phyloP scores from a whole-genome alignment of 306 rosid species.

The Argentina anserina region DNA sequence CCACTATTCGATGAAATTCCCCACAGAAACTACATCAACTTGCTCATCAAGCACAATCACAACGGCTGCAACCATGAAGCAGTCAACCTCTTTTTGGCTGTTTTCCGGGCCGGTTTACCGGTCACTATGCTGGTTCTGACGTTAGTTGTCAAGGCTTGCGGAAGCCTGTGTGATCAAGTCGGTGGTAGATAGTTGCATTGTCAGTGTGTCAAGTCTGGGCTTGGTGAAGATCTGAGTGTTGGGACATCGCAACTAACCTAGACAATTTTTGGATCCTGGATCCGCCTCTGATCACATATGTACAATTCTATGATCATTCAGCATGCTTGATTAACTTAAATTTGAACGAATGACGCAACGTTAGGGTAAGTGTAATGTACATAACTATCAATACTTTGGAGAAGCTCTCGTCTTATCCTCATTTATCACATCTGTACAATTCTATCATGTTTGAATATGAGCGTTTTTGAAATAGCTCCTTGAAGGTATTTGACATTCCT shows the following conservation, averaged over 20 bases:
- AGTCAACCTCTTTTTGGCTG: slow-evolving; percentile 34
- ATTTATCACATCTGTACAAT: too few relatives aligned
- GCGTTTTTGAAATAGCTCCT: too few relatives aligned
- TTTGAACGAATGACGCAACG: too few relatives aligned
- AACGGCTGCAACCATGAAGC: slow-evolving; percentile 45
- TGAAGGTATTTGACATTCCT: too few relatives aligned
- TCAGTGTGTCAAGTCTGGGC: slow-evolving; percentile 59
- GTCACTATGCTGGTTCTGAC: slow-evolving; percentile 52
- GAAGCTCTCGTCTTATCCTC: too few relatives aligned
- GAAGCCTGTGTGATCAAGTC: slow-evolving; percentile 39
- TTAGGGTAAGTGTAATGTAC: too few relatives aligned
- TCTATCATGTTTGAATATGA: too few relatives aligned
- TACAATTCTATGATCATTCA: too few relatives aligned
- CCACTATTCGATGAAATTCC: slow-evolving; percentile 57
- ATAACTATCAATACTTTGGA: too few relatives aligned
- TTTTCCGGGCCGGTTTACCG: slow-evolving; percentile 35
- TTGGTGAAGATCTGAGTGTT: slow-evolving; percentile 51
- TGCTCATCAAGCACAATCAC: slow-evolving; percentile 49
- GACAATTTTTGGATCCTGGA: too few relatives aligned
- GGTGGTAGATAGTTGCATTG: slow-evolving; percentile 66
- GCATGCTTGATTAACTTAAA: too few relatives aligned
- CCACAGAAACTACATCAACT: slow-evolving; percentile 33
- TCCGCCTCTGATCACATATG: too few relatives aligned
- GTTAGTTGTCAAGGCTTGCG: slow-evolving; percentile 49
- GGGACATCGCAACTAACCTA: slow-evolving; percentile 76